A percentile compares a stretch with the other conserved stretches of the same genome.
Conservation (phyloP, 331 rosid genomes). For the Spiraea crenata region DNA sequence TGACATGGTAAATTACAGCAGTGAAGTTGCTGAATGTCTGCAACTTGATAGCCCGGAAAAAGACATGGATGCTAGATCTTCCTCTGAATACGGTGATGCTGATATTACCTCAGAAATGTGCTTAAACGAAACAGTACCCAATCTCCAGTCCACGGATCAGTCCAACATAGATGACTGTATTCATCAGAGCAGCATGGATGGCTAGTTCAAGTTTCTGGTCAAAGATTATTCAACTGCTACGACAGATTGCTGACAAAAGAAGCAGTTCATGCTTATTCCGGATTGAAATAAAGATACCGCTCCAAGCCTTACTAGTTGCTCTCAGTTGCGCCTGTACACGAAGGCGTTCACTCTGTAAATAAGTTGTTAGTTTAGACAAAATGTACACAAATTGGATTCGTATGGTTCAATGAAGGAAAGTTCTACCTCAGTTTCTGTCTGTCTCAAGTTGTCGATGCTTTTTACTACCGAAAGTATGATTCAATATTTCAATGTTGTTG, state of each 20-base stretch:
- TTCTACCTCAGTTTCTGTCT: not conserved
- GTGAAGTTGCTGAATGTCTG: constrained; percentile 63
- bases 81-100: constrained; percentile 59
- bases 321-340: not conserved
- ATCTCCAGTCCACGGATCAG: constrained; percentile 20
- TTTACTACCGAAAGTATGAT: too few relatives aligned
- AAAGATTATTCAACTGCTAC: not conserved
- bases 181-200: constrained; percentile 13
- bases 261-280: not conserved
- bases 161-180: constrained; percentile 8
- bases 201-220: not conserved
- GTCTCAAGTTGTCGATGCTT: not conserved
- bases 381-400: constrained; percentile 7
- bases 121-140: constrained; percentile 22
- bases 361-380: not conserved
- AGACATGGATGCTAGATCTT: constrained; percentile 60
- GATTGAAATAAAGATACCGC: constrained; percentile 3
- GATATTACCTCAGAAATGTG: constrained; percentile 18
- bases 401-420: constrained; percentile 2
- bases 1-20: constrained; percentile 48
- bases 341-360: not conserved
- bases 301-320: not conserved
- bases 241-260: not conserved
- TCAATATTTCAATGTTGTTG: too few relatives aligned
- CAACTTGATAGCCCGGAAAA: constrained; percentile 65